Base-by-base conservation (phyloP, 352 stramenopile species). In the Elongisporangium anandrum region DNA sequence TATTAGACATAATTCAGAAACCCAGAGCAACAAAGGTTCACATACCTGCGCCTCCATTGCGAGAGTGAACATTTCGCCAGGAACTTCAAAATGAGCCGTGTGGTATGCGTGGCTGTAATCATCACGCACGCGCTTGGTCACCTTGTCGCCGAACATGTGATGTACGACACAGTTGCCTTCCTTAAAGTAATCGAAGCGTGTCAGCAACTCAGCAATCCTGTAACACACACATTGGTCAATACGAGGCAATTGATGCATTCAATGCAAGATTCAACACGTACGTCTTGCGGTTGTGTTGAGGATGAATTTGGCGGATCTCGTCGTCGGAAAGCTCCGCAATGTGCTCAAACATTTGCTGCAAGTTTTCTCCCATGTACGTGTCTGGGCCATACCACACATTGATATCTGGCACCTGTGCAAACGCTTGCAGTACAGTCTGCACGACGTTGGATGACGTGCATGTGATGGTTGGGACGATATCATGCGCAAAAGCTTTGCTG, bases 21-120 rank as follows among this genome's bases (percentile, higher is more conserved):
- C 39, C 57, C 15, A 2, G 4, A 3, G 22, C 1, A 17, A 34
- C 4, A 17, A 20, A 17, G 21, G 19, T 15, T 5, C 2, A 26
- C 19, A 9, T 56, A 67, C 61, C 50, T 76, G 88, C 48, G 95
- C 97, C 61, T 97, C 85, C 81, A 99, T 98, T 16, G 95, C 96
- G 41, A 99, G 88, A 61, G 96, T 96, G 65, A 99, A 99, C 95
- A 99, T 99, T 85, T 99, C 95, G n/a, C 96, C 96, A 10, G 96
- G 96, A 24, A 99, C 96, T 79, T 99, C 96, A 69, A 99, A 95
- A 75, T 99, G 96, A 23, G 96, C 96, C 49, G 95, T 98, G 53
- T 98, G 83, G 75, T 92, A 99, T 4, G 93, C 93, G 68, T 98
- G 87, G 29, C 73, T 71, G 73, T 98, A 97, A 57, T 97, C 85